Conservation (phyloP, 345 rosid genomes). For the Heritiera littoralis region DNA sequence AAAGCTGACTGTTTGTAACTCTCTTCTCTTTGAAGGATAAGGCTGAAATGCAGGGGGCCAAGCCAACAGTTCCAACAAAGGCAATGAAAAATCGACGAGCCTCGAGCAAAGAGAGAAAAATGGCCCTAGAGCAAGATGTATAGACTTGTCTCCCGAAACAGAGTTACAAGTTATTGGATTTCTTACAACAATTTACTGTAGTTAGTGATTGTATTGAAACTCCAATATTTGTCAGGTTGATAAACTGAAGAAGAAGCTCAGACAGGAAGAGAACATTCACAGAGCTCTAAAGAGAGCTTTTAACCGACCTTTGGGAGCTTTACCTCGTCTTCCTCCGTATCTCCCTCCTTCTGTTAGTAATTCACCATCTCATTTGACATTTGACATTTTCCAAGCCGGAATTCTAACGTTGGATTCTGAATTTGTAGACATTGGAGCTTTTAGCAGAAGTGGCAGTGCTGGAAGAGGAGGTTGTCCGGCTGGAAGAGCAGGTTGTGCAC, state of each 20-base stretch:
- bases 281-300: conserved; percentile 91
- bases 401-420: conserved; percentile 28
- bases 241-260: conserved; percentile 77
- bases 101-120: conserved; percentile 51
- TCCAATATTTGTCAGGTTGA: conserved; percentile 59
- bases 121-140: conserved; percentile 79
- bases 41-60: conserved; percentile 48
- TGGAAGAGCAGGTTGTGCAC: conserved; percentile 79
- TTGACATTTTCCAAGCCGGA: conserved; percentile 5
- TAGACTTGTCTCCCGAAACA: background rate
- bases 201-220: conserved; percentile 6
- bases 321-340: conserved; percentile 92
- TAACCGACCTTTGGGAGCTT: conserved; percentile 80
- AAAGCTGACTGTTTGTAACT: background rate
- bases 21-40: conserved; percentile 33
- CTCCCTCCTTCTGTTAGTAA: conserved; percentile 78
- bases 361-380: conserved; percentile 17
- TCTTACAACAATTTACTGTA: background rate
- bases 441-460: conserved; percentile 94
- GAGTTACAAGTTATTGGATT: background rate
- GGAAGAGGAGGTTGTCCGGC: conserved; percentile 86
- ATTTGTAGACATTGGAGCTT: conserved; percentile 72
- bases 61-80: conserved; percentile 36
- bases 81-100: conserved; percentile 35
- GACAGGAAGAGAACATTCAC: conserved; percentile 79